Evolutionary conservation across 2,329 filamentous ascomycete genomes (phyloP).

Genomic region (Sclerotinia sclerotiorum): DNA sequence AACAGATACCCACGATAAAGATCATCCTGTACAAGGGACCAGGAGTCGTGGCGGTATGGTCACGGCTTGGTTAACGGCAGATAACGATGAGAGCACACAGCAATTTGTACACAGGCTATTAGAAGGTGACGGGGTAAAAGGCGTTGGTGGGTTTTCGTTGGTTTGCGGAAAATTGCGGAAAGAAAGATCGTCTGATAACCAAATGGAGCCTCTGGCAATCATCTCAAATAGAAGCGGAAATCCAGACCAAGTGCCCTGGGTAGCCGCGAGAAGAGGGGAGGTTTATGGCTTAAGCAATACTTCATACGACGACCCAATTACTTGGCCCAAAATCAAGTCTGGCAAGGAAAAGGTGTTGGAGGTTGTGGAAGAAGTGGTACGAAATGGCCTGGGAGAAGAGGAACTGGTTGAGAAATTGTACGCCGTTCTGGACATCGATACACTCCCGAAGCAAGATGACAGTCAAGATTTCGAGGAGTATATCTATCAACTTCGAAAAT

Average conservation of each 20-base stretch:
- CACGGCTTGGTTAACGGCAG: constrained; percentile 58
- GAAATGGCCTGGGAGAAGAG: constrained; percentile 45
- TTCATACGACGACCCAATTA: constrained; percentile 51
- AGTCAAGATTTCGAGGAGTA: constrained; percentile 52
- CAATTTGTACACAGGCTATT: constrained; percentile 55
- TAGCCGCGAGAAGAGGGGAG: constrained; percentile 52
- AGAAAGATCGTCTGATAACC: constrained; percentile 27
- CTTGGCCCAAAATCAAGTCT: constrained; percentile 61
- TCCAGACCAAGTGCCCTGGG: constrained; percentile 56
- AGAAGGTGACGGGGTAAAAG: constrained; percentile 53
- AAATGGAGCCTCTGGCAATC: constrained; percentile 55
- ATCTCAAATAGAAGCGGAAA: constrained; percentile 60
- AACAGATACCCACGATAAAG: constrained; percentile 48
- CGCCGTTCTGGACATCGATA: constrained; percentile 56
- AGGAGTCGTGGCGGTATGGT: constrained; percentile 64
- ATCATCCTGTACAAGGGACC: constrained; percentile 53
- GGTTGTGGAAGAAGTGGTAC: constrained; percentile 46
- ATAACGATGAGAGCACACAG: constrained; percentile 49
- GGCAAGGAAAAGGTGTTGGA: constrained; percentile 44
- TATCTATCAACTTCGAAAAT: constrained; percentile 55
- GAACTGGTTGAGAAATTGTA: constrained; percentile 54
- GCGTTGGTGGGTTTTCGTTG: constrained; percentile 66
- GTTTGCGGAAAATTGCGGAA: constrained; percentile 60
- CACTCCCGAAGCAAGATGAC: constrained; percentile 45
- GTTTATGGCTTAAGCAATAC: constrained; percentile 64